Base-by-base conservation (phyloP, 2,329 filamentous ascomycete genomes). In the Xylaria sp. region DNA sequence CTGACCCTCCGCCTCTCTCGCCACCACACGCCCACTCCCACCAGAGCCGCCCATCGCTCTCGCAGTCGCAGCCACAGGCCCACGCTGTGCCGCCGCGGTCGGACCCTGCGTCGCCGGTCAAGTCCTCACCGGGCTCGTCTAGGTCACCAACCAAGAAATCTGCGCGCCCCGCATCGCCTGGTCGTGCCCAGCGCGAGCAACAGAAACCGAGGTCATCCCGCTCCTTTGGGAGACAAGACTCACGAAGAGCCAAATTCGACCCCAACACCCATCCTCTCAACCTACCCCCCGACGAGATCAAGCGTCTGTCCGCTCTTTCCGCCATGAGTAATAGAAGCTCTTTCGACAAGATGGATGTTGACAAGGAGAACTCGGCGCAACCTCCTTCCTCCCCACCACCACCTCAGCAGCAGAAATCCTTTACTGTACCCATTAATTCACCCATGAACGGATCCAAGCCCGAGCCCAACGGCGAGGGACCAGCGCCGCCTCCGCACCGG, bases 181-280 rank as follows among this genome's bases (percentile, higher is more conserved):
- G 71, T 41, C 73, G 60, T 57, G 10, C 64, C 15, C 70, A 72
- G 60, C 73, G 75, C 52, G 74, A 77, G 59, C 73, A 71, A 60
- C 65, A 78, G 66, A 82, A 82, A 75, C 77, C 83, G 48, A 81
- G 81, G 70, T 79, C 77, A 59, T 82, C 82, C 65, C 80, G 84
- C 66, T 77, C 83, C 61, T 87, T 81, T 70, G 78, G 77, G 64
- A 82, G 85, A 68, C 82, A 85, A 67, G 85, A 87, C 66, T 82
- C 81, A 39, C 83, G 86, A 64, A 83, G 86, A 71, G 82, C 81
- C 74, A 88, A 88, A 78, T 81, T 84, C 76, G 90, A 93, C 78
- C 85, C 85, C 71, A 88, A 95, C 78, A 91, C 89, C 2, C 94
- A 97, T 80, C 95, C 95, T 45, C 87, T 97, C 60, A 97, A 97